A percentile compares a stretch with the other conserved stretches of the same genome.
These are phyloP conservation scores for Tylopilus rubrobrunneus DNA, from an alignment of 768 basidiomycete genomes.

Conservation along the genomic window DNA sequence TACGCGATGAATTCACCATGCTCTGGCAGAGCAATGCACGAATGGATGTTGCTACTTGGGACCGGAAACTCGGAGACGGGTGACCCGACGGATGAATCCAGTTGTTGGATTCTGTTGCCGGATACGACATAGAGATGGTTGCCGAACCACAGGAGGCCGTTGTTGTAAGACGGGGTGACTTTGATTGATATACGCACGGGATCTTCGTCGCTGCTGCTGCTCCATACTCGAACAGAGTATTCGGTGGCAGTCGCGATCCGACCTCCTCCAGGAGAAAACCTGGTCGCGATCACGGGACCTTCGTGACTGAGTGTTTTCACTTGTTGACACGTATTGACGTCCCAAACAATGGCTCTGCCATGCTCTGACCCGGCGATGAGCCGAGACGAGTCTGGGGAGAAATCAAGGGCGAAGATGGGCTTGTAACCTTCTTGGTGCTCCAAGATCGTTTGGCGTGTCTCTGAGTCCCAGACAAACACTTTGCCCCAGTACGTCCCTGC, in stretches of 20 bases:
- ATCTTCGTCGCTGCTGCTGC: background rate
- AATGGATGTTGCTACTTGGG: background rate
- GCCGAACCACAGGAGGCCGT: background rate
- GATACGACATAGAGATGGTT: background rate
- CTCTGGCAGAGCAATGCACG: background rate
- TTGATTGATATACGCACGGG: background rate
- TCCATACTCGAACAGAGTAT: background rate
- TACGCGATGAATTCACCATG: background rate
- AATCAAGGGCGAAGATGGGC: background rate
- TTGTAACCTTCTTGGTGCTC: background rate
- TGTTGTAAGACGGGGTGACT: background rate
- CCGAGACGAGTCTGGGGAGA: background rate
- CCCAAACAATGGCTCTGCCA: background rate
- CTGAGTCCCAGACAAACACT: background rate
- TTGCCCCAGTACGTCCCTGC: background rate
- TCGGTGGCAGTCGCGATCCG: background rate
- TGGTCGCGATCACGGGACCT: background rate
- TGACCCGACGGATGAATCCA: background rate
- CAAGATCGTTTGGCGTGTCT: background rate
- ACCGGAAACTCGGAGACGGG: background rate
- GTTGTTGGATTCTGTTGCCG: background rate
- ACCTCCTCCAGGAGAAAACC: background rate
- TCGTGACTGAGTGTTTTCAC: background rate
- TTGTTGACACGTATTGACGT: background rate
- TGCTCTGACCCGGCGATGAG: background rate